Evolutionary conservation across 768 basidiomycete species (phyloP).

Genomic region (Fistulinella prunicolor): DNA sequence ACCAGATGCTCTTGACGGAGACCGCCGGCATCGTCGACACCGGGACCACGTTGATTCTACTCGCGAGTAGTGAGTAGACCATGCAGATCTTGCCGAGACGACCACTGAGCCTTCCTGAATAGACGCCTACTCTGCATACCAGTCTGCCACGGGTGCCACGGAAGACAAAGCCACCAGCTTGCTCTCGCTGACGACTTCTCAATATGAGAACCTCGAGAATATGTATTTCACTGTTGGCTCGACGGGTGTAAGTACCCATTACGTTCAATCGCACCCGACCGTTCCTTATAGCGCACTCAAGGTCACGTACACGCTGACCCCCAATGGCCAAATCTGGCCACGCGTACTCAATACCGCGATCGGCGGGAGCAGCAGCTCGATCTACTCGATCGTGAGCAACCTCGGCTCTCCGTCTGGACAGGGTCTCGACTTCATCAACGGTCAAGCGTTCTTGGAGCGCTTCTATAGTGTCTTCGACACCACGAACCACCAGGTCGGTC

Average conservation of each 20-base stretch:
- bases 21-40: too few species aligned
- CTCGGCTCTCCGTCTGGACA: slow-evolving; percentile 40
- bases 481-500: slow-evolving; percentile 41
- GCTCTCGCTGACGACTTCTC: neutral
- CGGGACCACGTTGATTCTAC: too few species aligned
- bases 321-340: slow-evolving; percentile 45
- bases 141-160: neutral
- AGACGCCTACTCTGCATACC: neutral
- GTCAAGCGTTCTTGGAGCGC: slow-evolving; percentile 55
- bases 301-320: slow-evolving; percentile 38
- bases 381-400: slow-evolving; percentile 40
- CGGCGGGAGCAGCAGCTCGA: slow-evolving; percentile 33
- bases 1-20: too few species aligned
- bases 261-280: too few species aligned
- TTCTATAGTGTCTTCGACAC: slow-evolving; percentile 70
- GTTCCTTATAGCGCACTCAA: slow-evolving; percentile 4
- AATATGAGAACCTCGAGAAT: neutral
- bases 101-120: neutral
- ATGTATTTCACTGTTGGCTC: neutral
- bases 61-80: too few species aligned
- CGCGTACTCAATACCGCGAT: slow-evolving; percentile 42
- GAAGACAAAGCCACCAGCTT: neutral
- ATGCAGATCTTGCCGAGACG: neutral
- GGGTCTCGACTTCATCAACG: slow-evolving; percentile 57
- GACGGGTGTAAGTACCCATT: too few species aligned